phyloP scores from a whole-genome alignment of 2,329 filamentous ascomycete species.

The Cladophialophora bantiana region DNA sequence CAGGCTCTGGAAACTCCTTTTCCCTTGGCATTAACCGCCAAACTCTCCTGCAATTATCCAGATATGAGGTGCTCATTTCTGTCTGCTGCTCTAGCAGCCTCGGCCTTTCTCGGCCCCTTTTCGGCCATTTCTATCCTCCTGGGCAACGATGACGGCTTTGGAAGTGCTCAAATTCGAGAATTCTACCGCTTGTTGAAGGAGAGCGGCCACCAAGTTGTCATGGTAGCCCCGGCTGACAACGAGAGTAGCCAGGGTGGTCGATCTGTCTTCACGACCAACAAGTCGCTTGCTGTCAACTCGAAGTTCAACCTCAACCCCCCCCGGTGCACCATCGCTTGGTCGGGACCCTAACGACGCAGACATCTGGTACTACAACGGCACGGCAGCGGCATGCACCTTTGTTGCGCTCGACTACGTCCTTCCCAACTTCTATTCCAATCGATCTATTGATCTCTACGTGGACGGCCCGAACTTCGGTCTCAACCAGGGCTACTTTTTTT shows the following conservation, averaged over 20 bases:
- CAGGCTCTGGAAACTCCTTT: neutral
- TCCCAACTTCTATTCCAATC: slow-evolving; percentile 57
- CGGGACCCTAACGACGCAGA: slow-evolving; percentile 59
- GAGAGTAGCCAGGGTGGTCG: slow-evolving; percentile 57
- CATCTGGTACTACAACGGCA: slow-evolving; percentile 69
- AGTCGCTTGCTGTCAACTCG: slow-evolving; percentile 51
- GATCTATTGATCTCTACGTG: slow-evolving; percentile 61
- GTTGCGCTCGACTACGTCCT: slow-evolving; percentile 65
- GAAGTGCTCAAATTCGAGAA: slow-evolving; percentile 51
- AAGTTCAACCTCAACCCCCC: slow-evolving; percentile 57
- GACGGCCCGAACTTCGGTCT: slow-evolving; percentile 64
- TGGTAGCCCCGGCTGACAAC: slow-evolving; percentile 53
- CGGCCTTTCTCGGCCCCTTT: slow-evolving; percentile 18
- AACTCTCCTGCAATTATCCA: neutral
- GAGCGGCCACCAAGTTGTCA: slow-evolving; percentile 50
- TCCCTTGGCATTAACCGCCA: neutral
- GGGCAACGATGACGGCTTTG: slow-evolving; percentile 52
- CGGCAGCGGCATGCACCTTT: slow-evolving; percentile 62
- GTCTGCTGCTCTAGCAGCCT: slow-evolving; percentile 24
- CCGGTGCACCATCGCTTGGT: slow-evolving; percentile 58
- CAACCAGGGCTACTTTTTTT: slow-evolving; percentile 63
- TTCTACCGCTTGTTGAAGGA: slow-evolving; percentile 50
- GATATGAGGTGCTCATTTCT: slow-evolving; percentile 27
- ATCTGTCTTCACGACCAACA: slow-evolving; percentile 52
- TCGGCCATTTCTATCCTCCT: slow-evolving; percentile 41